Conservation (phyloP, 2,329 filamentous ascomycete genomes). For the Tolypocladium album region DNA sequence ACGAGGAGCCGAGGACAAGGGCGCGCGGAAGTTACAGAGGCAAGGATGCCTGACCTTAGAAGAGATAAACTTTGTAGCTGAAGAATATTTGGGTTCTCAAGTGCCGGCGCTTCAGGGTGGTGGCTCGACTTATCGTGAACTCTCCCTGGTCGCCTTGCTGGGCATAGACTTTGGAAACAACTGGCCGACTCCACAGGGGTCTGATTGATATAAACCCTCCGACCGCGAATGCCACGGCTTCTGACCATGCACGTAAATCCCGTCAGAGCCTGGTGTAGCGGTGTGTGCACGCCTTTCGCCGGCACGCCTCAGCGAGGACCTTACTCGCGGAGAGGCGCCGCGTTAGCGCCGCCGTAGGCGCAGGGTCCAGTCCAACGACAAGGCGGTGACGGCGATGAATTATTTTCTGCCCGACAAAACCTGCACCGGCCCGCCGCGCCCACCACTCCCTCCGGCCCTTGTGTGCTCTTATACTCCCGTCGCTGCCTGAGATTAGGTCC, state of each 20-base stretch:
- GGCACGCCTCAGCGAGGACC: no score
- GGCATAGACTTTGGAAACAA: no score
- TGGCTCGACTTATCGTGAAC: no score
- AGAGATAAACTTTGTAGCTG: neutral
- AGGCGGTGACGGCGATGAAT: slow-evolving; percentile 17
- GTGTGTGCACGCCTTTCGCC: neutral
- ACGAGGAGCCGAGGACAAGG: neutral
- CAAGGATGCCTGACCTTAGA: neutral
- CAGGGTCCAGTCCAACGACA: neutral
- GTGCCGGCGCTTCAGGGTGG: neutral
- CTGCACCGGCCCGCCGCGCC: slow-evolving; percentile 3
- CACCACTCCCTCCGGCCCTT: neutral
- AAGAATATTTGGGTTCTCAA: neutral
- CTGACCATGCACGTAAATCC: neutral
- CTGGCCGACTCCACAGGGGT: no score
- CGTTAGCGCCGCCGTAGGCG: neutral
- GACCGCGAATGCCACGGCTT: no score
- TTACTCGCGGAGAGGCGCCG: neutral
- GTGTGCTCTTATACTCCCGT: neutral
- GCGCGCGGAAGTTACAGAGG: neutral
- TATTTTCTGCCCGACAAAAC: slow-evolving; percentile 20
- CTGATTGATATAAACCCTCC: no score
- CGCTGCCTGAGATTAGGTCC: neutral
- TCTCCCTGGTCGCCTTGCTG: no score
- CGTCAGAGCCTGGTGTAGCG: neutral